Evolutionary conservation across 345 rosid genomes (phyloP).

Genomic region (Excoecaria cochinchinensis): DNA sequence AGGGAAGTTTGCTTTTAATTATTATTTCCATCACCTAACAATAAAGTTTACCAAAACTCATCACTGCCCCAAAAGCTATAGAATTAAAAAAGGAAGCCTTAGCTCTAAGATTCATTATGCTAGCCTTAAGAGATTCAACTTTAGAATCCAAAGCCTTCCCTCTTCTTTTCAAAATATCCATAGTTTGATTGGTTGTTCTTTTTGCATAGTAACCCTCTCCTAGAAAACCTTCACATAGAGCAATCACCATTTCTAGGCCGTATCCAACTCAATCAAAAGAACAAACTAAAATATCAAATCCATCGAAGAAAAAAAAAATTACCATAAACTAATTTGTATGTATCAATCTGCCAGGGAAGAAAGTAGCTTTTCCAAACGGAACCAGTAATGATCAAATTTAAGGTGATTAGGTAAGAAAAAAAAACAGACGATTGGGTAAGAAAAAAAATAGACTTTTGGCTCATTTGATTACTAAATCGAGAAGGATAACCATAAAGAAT

Average conservation of each 20-base stretch:
- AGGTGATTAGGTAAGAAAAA: too few species aligned
- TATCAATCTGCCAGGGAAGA: constrained; percentile 79
- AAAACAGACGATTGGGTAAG: too few species aligned
- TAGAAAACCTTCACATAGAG: constrained; percentile 50
- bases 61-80: constrained; percentile 78
- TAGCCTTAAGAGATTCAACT: constrained; percentile 56
- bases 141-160: constrained; percentile 65
- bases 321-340: constrained; percentile 92
- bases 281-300: neutral
- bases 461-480: too few species aligned
- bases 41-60: constrained; percentile 29
- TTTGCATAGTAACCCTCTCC: constrained; percentile 83
- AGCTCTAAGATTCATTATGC: constrained; percentile 66
- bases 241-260: neutral
- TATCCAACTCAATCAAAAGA: neutral
- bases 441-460: too few species aligned
- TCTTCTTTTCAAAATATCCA: constrained; percentile 76
- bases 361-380: constrained; percentile 81
- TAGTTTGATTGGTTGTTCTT: constrained; percentile 70
- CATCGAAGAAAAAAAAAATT: neutral
- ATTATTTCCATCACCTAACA: neutral
- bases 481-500: too few species aligned
- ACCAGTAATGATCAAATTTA: constrained; percentile 41
- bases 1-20: neutral
- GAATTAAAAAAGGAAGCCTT: constrained; percentile 75